These are phyloP conservation scores for Paramecium biaurelia DNA, from an alignment of 73 alveolate species.

Conservation along the genomic window DNA sequence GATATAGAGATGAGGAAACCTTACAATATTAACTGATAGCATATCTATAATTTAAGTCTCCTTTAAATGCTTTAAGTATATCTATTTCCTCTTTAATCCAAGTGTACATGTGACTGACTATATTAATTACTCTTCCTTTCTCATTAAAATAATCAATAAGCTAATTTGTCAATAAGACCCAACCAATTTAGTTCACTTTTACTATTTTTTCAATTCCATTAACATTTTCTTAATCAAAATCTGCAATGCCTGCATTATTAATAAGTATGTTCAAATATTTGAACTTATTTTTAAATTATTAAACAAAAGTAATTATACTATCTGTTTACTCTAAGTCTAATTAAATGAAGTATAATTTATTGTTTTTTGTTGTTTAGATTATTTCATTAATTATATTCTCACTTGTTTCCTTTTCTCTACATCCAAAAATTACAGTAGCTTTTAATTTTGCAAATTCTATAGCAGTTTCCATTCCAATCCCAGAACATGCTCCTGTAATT, in stretches of 20 bases:
- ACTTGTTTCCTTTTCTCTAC: slow-evolving; percentile 65
- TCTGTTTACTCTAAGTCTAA: not conserved
- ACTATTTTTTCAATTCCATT: not conserved
- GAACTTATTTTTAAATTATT: not conserved
- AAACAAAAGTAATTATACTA: not conserved
- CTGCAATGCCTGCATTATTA: not conserved
- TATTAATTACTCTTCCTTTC: not conserved
- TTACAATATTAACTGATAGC: slow-evolving; percentile 42
- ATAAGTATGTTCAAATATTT: not conserved
- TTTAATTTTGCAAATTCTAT: slow-evolving; percentile 65
- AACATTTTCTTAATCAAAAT: not conserved
- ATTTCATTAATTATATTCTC: not conserved
- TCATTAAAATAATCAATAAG: not conserved
- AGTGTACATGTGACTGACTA: not conserved
- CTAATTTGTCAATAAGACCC: not conserved
- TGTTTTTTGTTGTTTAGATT: not conserved
- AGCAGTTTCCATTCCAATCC: slow-evolving; percentile 74
- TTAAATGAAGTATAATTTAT: not conserved
- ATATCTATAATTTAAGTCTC: slow-evolving; percentile 2
- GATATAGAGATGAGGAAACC: not conserved
- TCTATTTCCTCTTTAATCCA: not conserved
- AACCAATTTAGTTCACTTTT: not conserved
- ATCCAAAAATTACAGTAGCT: slow-evolving; percentile 69
- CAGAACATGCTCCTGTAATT: slow-evolving; percentile 75
- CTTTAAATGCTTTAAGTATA: not conserved